phyloP scores from a whole-genome alignment of 2,329 filamentous ascomycete species.

The Calonectria pauciramosa region DNA sequence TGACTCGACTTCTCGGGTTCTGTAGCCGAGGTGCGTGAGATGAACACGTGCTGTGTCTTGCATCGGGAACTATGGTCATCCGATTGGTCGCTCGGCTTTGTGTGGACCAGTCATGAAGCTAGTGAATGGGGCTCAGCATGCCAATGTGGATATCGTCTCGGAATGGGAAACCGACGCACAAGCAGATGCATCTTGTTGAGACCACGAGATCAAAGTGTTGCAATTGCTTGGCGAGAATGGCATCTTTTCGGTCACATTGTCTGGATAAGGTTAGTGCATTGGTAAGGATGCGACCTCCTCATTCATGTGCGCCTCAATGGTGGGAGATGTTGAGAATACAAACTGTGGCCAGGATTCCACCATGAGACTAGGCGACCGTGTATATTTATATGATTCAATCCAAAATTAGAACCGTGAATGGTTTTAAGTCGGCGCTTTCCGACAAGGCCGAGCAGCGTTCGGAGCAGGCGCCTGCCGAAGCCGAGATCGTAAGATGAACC shows the following conservation, averaged over 20 bases:
- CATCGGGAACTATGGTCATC: constrained; percentile 27
- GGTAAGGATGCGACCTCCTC: background rate
- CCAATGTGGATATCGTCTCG: background rate
- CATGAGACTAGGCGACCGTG: too few relatives aligned
- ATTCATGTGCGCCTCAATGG: too few relatives aligned
- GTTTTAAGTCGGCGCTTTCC: background rate
- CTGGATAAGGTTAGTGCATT: background rate
- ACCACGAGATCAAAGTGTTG: background rate
- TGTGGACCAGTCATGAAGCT: background rate
- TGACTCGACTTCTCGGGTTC: background rate
- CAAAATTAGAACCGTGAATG: background rate
- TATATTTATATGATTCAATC: background rate
- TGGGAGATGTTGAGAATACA: background rate
- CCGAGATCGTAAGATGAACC: background rate
- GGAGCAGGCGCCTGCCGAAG: background rate
- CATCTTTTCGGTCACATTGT: background rate
- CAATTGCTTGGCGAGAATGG: background rate
- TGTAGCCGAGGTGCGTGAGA: constrained; percentile 7
- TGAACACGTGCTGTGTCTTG: background rate
- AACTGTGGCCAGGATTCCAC: too few relatives aligned
- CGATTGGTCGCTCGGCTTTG: constrained; percentile 28
- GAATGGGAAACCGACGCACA: background rate
- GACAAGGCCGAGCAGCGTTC: background rate
- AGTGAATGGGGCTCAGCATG: background rate
- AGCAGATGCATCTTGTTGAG: background rate